A percentile compares a stretch with the other conserved stretches of the same genome.
These are phyloP conservation scores for Agmasoma carcini DNA, from an alignment of 371 early-diverging fungal genomes.

Conservation along the genomic window DNA sequence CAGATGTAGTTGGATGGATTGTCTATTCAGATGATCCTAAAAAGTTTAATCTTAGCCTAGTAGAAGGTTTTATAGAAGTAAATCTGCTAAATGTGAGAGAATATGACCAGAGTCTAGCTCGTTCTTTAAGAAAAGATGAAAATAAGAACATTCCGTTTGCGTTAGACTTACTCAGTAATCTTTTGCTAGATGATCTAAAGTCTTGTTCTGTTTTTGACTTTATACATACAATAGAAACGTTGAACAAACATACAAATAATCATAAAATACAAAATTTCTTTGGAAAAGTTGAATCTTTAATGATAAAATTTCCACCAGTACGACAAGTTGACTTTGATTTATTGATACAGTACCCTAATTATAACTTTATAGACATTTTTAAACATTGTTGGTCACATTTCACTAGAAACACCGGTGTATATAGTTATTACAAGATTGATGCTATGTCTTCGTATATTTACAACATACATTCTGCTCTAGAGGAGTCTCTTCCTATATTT, in stretches of 20 bases:
- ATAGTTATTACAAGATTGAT: slow-evolving; percentile 41
- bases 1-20: slow-evolving; percentile 51
- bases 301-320: slow-evolving; percentile 34
- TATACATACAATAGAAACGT: slow-evolving; percentile 51
- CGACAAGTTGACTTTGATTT: neutral
- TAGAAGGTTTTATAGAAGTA: slow-evolving; percentile 49
- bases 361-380: slow-evolving; percentile 33
- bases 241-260: slow-evolving; percentile 43
- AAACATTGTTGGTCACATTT: slow-evolving; percentile 47
- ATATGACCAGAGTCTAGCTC: slow-evolving; percentile 50
- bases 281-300: slow-evolving; percentile 29
- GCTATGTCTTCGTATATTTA: slow-evolving; percentile 23
- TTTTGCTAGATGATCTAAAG: slow-evolving; percentile 34
- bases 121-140: slow-evolving; percentile 20
- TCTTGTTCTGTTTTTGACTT: slow-evolving; percentile 53
- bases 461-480: slow-evolving; percentile 13
- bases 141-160: slow-evolving; percentile 33
- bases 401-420: slow-evolving; percentile 29
- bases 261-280: slow-evolving; percentile 35
- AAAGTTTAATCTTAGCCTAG: slow-evolving; percentile 44
- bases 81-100: slow-evolving; percentile 48
- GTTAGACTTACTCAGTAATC: slow-evolving; percentile 28
- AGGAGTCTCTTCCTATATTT: slow-evolving; percentile 32
- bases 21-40: slow-evolving; percentile 51
- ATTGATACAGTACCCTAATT: neutral